These are phyloP conservation scores for Jatropha multifida DNA, from an alignment of 441 rosid species.

Conservation along the genomic window DNA sequence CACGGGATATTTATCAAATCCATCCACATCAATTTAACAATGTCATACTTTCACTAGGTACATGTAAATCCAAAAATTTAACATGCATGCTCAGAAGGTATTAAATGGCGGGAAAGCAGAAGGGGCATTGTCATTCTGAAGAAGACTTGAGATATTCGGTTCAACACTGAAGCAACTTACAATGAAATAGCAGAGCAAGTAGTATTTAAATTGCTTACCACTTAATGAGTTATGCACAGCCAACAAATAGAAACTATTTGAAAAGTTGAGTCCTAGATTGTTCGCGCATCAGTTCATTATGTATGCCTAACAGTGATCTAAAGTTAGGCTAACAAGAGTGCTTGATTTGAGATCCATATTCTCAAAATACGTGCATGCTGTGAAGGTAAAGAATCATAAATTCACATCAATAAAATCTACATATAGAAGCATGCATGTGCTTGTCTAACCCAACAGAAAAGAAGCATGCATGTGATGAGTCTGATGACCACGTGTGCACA, in stretches of 20 bases:
- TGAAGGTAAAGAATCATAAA: background rate
- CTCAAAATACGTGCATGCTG: background rate
- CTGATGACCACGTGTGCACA: background rate
- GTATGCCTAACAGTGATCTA: background rate
- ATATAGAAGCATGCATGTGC: background rate
- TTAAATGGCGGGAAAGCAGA: background rate
- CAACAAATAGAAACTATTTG: background rate
- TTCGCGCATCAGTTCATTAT: background rate
- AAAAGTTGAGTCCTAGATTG: background rate
- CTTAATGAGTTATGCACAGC: background rate
- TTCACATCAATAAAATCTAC: background rate
- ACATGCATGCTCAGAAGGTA: background rate
- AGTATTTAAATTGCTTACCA: background rate
- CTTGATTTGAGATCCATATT: background rate
- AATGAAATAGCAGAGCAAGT: background rate
- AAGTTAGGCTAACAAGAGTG: background rate
- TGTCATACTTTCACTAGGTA: background rate
- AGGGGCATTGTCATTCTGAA: background rate
- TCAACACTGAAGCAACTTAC: background rate
- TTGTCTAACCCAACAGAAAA: background rate
- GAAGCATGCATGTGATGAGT: background rate
- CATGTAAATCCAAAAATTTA: background rate
- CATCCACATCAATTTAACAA: background rate
- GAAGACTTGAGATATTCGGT: background rate
- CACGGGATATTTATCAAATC: constrained; percentile 13